Evolutionary conservation across 768 basidiomycete species (phyloP).

Genomic region (Serendipita sp.): DNA sequence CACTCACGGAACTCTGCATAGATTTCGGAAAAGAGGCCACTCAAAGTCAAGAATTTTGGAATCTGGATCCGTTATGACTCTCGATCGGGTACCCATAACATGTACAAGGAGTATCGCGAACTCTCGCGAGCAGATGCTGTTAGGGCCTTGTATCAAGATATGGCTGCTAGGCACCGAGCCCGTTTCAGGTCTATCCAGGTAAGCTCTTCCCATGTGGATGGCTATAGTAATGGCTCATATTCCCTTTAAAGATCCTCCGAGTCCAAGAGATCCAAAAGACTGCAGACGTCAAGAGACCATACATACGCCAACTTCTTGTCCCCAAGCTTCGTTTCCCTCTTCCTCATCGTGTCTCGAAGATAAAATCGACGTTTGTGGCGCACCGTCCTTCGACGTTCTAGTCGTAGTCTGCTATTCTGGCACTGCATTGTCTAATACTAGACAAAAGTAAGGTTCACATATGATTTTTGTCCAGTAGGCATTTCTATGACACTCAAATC

Average conservation of each 20-base stretch:
- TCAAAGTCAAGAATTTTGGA: constrained; percentile 99
- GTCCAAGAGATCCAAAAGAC: constrained; percentile 91
- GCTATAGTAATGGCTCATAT: not conserved
- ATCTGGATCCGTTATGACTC: constrained; percentile 99
- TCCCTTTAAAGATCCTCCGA: constrained; percentile 69
- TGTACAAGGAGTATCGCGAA: constrained; percentile 98
- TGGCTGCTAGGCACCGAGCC: constrained; percentile 97
- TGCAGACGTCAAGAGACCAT: constrained; percentile 83
- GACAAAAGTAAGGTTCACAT: not conserved
- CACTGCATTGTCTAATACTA: not conserved
- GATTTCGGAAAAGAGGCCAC: constrained; percentile 95
- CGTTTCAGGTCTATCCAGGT: constrained; percentile 98
- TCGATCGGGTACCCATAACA: constrained; percentile 99
- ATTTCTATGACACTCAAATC: not conserved
- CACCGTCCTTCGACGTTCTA: constrained; percentile 60
- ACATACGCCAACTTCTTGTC: constrained; percentile 89
- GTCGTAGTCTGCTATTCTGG: not conserved
- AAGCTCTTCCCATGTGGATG: constrained; percentile 18
- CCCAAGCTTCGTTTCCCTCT: constrained; percentile 95
- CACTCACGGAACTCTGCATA: constrained; percentile 23
- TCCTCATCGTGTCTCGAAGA: constrained; percentile 72
- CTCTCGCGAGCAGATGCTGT: constrained; percentile 89
- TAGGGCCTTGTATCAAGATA: constrained; percentile 95
- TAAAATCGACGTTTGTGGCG: constrained; percentile 67
- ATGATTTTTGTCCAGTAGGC: not conserved